These are phyloP conservation scores for Populus nigra DNA, from an alignment of 345 rosid genomes.

Conservation along the genomic window DNA sequence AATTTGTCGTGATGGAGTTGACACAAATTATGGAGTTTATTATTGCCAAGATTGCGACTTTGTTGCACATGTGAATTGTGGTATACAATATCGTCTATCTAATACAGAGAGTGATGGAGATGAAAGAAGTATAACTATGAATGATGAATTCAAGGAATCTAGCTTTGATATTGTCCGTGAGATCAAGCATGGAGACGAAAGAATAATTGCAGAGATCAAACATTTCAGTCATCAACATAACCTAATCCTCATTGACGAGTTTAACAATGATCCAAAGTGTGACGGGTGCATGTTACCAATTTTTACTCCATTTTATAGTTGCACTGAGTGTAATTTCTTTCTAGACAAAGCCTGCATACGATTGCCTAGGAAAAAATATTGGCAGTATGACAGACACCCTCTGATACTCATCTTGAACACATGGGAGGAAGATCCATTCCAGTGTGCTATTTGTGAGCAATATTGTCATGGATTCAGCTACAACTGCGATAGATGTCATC, in stretches of 20 bases:
- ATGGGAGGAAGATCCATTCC: too few species aligned
- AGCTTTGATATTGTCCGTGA: too few species aligned
- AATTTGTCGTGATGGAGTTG: slow-evolving; percentile 4
- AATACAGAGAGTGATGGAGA: too few species aligned
- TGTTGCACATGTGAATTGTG: slow-evolving; percentile 6
- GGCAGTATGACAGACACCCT: not conserved
- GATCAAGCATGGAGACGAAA: not conserved
- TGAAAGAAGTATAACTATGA: not conserved
- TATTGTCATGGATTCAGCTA: too few species aligned
- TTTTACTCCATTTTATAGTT: not conserved
- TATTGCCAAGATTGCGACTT: slow-evolving; percentile 2
- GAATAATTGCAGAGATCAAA: not conserved
- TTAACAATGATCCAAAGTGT: not conserved
- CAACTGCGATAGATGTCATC: too few species aligned
- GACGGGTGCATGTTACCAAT: not conserved
- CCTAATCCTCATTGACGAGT: not conserved
- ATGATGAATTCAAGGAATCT: not conserved
- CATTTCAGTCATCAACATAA: slow-evolving; percentile 15
- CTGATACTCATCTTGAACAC: not conserved
- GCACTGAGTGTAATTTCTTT: not conserved
- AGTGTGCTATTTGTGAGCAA: too few species aligned
- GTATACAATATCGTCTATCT: too few species aligned
- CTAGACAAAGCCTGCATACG: slow-evolving; percentile 10
- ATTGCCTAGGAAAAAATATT: not conserved
- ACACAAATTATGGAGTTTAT: slow-evolving; percentile 7